Evolutionary conservation across 208 protist genomes (phyloP), one percentile per base, ranked within the genome.

Genomic region (Vickermania spadyakhi): DNA sequence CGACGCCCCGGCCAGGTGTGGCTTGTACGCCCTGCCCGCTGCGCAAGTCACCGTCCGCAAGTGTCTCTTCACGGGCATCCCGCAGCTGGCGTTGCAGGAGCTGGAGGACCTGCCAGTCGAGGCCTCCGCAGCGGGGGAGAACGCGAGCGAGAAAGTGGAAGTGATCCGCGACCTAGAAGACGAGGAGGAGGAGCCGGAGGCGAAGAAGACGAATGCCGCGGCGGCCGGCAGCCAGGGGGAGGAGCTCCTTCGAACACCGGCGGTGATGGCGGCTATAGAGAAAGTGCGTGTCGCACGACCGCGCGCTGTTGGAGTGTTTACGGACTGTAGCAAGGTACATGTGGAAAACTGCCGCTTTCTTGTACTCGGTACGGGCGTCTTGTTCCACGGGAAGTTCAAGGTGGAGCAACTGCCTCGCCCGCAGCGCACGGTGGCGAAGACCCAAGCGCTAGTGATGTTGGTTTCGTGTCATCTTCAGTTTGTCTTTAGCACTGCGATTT

Each of bases 41-140:
- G 51, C 79, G 7, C 49, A 80, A 52, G 56, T 94, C 7, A 72
- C 60, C 27, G 63, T 87, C 28, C 65, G 45, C 27, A 79, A 81
- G 59, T 94, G 82, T 30, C 73, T 90, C 67, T 94, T 94, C 66
- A 81, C 71, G 21, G 86, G 86, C 21, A 66, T 71, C 3, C 22
- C 56, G 7, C 67, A 77, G 51, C 36, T 51, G 0, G 25, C 29
- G 52, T 29, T 52, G 29, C 4, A 28, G 11, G 5, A 13, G 21
- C 13, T 55, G 51, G 51, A 55, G 51, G 7, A 7, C 21, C 51
- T 23, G 5, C n/a, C 13, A 7, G 51, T 23, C n/a, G 36, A 55
- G 4, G n/a, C 13, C 36, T 7, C 23, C 21, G 22, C 11, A n/a
- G 51, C 56, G 1, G 65, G 27, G 2, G 52, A 23, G 1, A 53